Evolutionary conservation across 805 yeast genomes (phyloP), one percentile per base, ranked within the genome.

Genomic region (Candida mattraensis): DNA sequence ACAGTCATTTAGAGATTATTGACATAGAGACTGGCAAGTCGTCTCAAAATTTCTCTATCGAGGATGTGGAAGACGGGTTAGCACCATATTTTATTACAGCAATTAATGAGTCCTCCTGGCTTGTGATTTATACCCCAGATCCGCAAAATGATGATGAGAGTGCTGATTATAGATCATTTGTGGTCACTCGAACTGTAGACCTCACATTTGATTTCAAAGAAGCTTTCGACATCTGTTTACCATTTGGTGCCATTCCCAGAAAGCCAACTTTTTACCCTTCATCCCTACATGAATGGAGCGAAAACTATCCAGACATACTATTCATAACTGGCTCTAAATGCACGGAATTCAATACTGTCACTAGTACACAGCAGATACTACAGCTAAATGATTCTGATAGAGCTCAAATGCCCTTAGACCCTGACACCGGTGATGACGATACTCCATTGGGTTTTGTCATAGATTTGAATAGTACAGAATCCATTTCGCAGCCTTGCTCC

Each of bases 391-490:
- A 88, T 51, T 66, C 80, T 4, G 78, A 76, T 48, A 69, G 84
- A 32, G 95, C 95, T 0, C 71, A 77, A 17, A 64, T 87, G 44
- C 95, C 96, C 1, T 64, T 86, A 47, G 76, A 76, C 51, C 80
- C 76, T 7, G 80, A 68, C 3, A 64, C 80, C 1, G 80, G 74
- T 29, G 80, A 73, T 33, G 95, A 87, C 49, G 73, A 83, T 10
- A 72, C 83, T 6, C 79, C 91, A 0, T 63, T 84, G 15, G 96
- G 96, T 5, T 45, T 84, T 8, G 77, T 76, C 0, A 30, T 86
- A 5, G 95, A 87, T 53, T 48, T 79, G 10, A 63, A 70, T 8
- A 63, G 76, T 3, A 56, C 58, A 0, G 67, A 64, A 1, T 48
- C 49, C 1, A 74, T 80, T 2, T 35, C 54, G 2, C 70, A 73